Percentiles rank a stretch among this genome's conserved stretches.
Evolutionary conservation across 805 yeast species (phyloP).

Genomic region (Starmerella sirachaensis): DNA sequence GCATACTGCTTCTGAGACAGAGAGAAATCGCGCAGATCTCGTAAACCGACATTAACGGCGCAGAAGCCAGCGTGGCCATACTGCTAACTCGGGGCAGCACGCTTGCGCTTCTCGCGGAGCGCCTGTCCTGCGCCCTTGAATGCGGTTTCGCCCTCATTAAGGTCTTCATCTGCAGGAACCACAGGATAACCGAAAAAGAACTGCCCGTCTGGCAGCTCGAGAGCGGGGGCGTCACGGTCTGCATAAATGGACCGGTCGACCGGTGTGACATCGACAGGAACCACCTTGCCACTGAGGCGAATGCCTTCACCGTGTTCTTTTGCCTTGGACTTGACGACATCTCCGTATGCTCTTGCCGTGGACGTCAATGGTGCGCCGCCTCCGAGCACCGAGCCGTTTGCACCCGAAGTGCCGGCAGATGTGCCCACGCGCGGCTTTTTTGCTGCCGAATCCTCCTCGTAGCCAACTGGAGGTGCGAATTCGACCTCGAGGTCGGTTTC

Average conservation of each 20-base stretch:
- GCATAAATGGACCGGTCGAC: constrained; percentile 19
- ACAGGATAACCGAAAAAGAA: constrained; percentile 89
- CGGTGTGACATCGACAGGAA: constrained; percentile 12
- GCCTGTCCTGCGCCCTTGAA: constrained; percentile 67
- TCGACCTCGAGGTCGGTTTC: constrained; percentile 96
- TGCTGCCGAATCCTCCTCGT: constrained; percentile 60
- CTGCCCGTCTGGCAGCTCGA: constrained; percentile 70
- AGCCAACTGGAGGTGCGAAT: constrained; percentile 98
- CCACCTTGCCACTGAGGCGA: constrained; percentile 20
- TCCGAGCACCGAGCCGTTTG: constrained; percentile 1
- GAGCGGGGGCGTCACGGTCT: constrained; percentile 43
- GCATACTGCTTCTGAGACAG: neutral
- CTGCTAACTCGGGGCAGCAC: constrained; percentile 25
- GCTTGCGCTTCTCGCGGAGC: constrained; percentile 55
- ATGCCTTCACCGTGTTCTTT: constrained; percentile 8
- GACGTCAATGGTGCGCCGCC: constrained; percentile 3
- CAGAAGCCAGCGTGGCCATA: neutral
- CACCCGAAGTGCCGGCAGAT: neutral
- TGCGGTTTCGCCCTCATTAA: constrained; percentile 27
- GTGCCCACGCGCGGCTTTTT: constrained; percentile 10
- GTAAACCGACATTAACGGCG: no score
- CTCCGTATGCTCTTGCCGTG: constrained; percentile 7
- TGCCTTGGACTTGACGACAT: constrained; percentile 2
- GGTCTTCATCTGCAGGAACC: constrained; percentile 32
- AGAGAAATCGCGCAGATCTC: no score